Evolutionary conservation across 331 rosid genomes (phyloP), one percentile per base, ranked within the genome.

Genomic region (Quercus lobata): DNA sequence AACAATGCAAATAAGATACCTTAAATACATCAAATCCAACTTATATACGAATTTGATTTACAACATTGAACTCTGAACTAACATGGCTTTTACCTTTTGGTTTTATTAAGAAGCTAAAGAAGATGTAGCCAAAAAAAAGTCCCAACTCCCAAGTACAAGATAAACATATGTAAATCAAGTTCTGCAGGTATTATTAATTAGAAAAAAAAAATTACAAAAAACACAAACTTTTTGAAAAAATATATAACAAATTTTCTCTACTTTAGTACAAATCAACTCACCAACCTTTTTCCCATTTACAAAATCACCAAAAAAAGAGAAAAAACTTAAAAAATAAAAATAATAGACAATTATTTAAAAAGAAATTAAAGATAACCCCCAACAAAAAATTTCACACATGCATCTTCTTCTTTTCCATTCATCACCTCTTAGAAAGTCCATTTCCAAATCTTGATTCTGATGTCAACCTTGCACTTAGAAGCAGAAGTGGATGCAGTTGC

Each of bases 371-470:
- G 32, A 7, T 11, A 7, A 9, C 27, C 19, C 37, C 6, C 21
- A 52, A 72, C 37, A 63, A 5, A 22, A 73, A 76, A 78, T 57
- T 76, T 49, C 10, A 17, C 81, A 86, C 78, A 41, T 8, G 46
- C 46, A 80, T 84, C 88, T 85, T 86, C 81, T 75, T 66, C 5
- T 15, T 19, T 35, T 58, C 17, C 22, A 17, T 41, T 35, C 16
- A 4, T 21, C 68, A 27, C 68, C 76, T 3, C 3, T 58, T 44
- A 88, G 78, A 95, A 34, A 4, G 93, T 90, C 98, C 96, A 95
- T 69, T 93, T 95, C 99, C 98, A 95, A 90, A 93, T 91, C 94
- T 95, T 95, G 82, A 95, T 68, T 65, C 89, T 84, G 15, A 87
- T 81, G 73, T 88, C 89, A 3, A 89, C 97, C 55, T 89, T 57